Evolutionary conservation across 2,329 filamentous ascomycete genomes (phyloP).

Genomic region (Cryphonectria carpinicola): DNA sequence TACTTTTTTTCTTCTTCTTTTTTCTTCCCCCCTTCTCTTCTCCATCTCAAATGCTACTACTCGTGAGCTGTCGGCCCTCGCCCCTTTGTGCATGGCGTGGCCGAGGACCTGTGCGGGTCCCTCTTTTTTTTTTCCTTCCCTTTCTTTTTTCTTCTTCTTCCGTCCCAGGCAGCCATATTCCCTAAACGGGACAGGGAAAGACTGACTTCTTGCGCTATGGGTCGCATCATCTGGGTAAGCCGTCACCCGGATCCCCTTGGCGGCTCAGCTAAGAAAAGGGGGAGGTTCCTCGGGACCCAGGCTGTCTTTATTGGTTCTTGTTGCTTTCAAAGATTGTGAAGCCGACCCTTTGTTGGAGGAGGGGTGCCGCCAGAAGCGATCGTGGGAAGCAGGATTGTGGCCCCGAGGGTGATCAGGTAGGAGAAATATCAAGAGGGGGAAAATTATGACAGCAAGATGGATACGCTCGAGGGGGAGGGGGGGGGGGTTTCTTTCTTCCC

Average conservation of each 20-base stretch:
- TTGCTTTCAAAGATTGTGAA: not conserved
- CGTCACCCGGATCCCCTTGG: not conserved
- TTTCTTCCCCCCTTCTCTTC: not conserved
- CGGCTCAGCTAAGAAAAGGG: not conserved
- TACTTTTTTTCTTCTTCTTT: no score
- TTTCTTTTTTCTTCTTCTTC: not conserved
- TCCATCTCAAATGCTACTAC: not conserved
- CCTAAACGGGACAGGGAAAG: not conserved
- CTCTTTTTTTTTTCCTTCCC: not conserved
- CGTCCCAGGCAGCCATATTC: slow-evolving; percentile 8
- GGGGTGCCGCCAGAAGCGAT: not conserved
- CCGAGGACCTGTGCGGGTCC: not conserved
- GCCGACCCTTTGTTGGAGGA: not conserved
- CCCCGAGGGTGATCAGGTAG: no score
- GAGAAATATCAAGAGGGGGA: no score
- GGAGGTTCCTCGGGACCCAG: not conserved
- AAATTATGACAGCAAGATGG: no score
- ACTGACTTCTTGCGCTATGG: not conserved
- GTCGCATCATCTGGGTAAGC: not conserved
- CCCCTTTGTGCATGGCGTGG: not conserved
- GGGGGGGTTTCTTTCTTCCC: no score
- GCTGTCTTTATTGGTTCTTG: not conserved
- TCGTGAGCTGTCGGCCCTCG: not conserved
- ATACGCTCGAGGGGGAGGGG: not conserved
- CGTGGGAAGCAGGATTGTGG: not conserved